Evolutionary conservation across 2,329 filamentous ascomycete species (phyloP), one percentile per base, ranked within the genome.

Genomic region (Aspergillus sergii): DNA sequence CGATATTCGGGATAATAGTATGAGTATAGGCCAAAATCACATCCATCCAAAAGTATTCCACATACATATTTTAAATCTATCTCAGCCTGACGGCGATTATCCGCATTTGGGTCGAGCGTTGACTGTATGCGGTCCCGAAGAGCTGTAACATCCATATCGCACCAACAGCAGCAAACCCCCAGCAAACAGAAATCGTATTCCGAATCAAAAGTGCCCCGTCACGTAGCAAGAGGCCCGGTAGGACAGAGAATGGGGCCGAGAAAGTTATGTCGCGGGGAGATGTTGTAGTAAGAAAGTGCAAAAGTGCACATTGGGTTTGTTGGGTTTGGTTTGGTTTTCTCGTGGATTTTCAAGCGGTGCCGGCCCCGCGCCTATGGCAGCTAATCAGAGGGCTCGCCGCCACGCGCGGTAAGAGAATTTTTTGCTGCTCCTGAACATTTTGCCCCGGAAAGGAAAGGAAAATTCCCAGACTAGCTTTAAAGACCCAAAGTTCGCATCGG

Each of bases 101-200:
- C 85, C 66, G 86, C 84, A 80, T 89, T 88, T 67, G 85, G 76
- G 74, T 88, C 86, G 70, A 90, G 83, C 61, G 87, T 89, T 72
- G 85, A 84, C 78, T 86, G 83, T 74, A 90, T 89, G 75, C 87
- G 85, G 79, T 84, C 84, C 77, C 87, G 82, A 69, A 90, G 81
- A 71, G 81, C 85, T 74, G 83, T 80, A 73, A 86, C 85, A 78
- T 88, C 86, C 86, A 88, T 88, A 74, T 75, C 78, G 74, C 71
- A 74, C 70, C 72, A 70, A 68, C 68, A 68, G 69, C 68, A 69
- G 65, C 28, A 54, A 55, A 41, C 70, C 77, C 73, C 73, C 73
- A 70, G 70, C 69, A 71, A 71, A 70, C 70, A 60, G 66, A 70
- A 68, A 71, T 68, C 67, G 67, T 71, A 68, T 67, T 70, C 65